phyloP scores from a whole-genome alignment of 2,329 filamentous ascomycete species.

The Metarhizium humberi region DNA sequence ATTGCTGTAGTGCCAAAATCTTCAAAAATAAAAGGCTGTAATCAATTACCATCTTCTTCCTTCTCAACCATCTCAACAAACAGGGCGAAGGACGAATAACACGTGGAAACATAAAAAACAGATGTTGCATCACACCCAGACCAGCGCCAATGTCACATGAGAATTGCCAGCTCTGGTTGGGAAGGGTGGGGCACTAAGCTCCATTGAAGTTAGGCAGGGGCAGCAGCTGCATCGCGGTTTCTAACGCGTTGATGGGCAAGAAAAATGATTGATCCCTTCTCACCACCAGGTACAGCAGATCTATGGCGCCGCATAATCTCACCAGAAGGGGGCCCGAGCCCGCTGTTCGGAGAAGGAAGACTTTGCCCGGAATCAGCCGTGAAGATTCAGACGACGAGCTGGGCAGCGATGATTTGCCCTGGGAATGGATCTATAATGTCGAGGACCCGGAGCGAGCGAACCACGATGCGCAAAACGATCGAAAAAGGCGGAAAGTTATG shows the following conservation, averaged over 20 bases:
- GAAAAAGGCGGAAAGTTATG: constrained; percentile 25
- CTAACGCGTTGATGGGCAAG: constrained; percentile 17
- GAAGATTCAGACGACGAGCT: constrained; percentile 89
- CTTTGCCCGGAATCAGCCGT: constrained; percentile 47
- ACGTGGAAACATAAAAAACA: no score
- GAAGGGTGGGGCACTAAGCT: background rate
- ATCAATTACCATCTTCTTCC: no score
- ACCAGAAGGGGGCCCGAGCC: constrained; percentile 11
- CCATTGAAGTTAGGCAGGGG: background rate
- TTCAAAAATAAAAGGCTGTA: no score
- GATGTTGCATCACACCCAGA: no score
- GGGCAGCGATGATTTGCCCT: constrained; percentile 59
- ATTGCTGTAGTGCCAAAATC: no score
- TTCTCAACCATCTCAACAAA: no score
- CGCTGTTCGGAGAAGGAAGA: constrained; percentile 10
- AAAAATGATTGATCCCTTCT: background rate
- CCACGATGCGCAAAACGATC: constrained; percentile 19
- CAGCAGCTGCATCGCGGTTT: constrained; percentile 17
- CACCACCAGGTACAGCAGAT: constrained; percentile 1
- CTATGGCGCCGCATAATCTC: constrained; percentile 16
- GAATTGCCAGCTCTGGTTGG: no score
- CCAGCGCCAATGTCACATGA: no score
- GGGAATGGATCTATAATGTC: constrained; percentile 66
- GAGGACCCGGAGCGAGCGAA: constrained; percentile 20
- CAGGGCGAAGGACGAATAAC: no score